Base-by-base conservation (phyloP, 371 early-diverging fungal species). In the Syncephalastrum racemosum region DNA sequence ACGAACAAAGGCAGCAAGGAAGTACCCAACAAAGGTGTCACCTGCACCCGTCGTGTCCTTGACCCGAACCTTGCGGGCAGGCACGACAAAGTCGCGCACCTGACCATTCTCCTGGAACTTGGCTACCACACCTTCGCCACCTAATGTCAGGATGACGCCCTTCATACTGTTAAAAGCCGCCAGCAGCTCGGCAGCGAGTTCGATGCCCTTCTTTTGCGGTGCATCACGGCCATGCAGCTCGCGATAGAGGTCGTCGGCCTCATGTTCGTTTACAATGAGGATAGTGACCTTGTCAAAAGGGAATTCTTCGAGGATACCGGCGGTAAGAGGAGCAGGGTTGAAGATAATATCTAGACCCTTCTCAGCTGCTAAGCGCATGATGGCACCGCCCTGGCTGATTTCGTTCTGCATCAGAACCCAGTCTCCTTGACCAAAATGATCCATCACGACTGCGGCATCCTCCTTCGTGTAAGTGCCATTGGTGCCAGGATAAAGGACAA, bases 21-120 rank as follows among this genome's bases (percentile, higher is more conserved):
- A 90, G 70, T 81, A 93, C 1, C 94, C 96, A 13, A 91, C 83
- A 82, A 92, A 94, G 14, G 91, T 89, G 59, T 94, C 95, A 40
- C 95, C 95, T 14, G 90, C 86, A 3, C 79, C 90, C 10, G 90
- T 90, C 1, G 93, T 91, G 62, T 90, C 89, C 31, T 71, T 76
- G 42, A 86, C 79, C 22, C 70, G 25, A 15, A 74, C 79, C 56
- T 75, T 79, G 24, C 68, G 67, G 55, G 73, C 39, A 27, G 78
- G 71, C 60, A 79, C 63, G 18, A 63, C 60, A 45, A 75, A 79
- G 53, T 76, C 77, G 44, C 55, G 65, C 20, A 36, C 36, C 14
- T 40, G 59, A 24, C 61, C 66, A 19, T 67, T 59, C 16, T 60
- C 66, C 1, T 77, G 59, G 57, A 76, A 80, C 42, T 68, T 64